Conservation (phyloP, 2,329 filamentous ascomycete species). For the Neopestalotiopsis sp. region DNA sequence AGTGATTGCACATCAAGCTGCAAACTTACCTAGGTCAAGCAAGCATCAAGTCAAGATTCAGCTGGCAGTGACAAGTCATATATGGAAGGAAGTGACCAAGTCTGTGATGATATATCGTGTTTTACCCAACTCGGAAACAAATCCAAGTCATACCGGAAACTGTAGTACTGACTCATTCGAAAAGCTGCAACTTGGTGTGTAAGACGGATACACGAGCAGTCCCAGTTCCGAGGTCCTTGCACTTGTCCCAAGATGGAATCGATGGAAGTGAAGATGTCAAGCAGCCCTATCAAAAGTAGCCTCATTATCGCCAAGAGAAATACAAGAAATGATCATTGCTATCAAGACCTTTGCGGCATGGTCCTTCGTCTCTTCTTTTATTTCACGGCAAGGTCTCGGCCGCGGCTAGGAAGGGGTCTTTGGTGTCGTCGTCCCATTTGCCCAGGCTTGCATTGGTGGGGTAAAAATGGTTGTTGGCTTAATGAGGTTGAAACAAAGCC, state of each 20-base stretch:
- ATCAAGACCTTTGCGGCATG: not conserved
- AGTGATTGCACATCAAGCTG: no score
- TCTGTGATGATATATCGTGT: no score
- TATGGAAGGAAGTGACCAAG: no score
- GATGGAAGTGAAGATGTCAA: not conserved
- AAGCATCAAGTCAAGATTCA: no score
- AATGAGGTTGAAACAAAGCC: constrained; percentile 33
- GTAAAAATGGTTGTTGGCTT: constrained; percentile 11
- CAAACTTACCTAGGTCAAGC: no score
- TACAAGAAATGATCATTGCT: not conserved
- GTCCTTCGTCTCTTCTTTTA: no score
- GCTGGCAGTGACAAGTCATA: no score
- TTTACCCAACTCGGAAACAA: no score
- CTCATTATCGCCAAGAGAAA: not conserved
- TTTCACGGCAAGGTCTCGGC: not conserved
- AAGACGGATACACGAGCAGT: no score
- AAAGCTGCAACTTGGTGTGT: no score
- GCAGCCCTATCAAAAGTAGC: not conserved
- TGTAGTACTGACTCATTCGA: no score
- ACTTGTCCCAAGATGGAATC: not conserved
- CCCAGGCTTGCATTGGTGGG: not conserved
- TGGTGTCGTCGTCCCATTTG: not conserved
- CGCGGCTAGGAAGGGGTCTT: not conserved
- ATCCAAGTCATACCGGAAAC: not conserved
- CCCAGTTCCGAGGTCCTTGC: no score